Evolutionary conservation across 2,329 filamentous ascomycete genomes (phyloP), one percentile per base, ranked within the genome.

Genomic region (Beauveria asiatica): DNA sequence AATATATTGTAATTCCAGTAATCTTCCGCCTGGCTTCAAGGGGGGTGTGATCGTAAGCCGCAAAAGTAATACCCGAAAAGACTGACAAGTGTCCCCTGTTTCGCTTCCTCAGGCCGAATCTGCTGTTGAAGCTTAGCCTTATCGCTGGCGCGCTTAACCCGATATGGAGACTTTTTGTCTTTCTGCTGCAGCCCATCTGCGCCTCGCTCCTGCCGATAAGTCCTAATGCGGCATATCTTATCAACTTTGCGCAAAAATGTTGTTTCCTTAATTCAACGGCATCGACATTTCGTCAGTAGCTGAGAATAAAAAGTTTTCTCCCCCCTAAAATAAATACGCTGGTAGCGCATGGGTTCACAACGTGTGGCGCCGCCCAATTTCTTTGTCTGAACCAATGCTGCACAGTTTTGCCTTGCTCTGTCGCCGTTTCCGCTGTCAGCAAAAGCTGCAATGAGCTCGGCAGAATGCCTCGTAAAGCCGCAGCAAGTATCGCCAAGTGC

Each of bases 181-280:
- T 11, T 39, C 48, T 59, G 48, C 42, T 57, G 45, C 59, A 52
- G 59, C 45, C 59, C n/a, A 50, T 52, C 37, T 48, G 42, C 58
- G 58, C 50, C 48, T 23, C 51, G 39, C 39, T 50, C 33, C 59
- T 46, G 21, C 58, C 51, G 53, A 50, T 61, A 61, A 56, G 53
- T 61, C 59, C 59, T 42, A 61, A 61, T 54, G 59, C 59, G 59
- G 59, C 53, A 61, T 61, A 61, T 61, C 59, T 45, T 45, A 51
- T 57, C 51, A n/a, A 48, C 41, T 48, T 48, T 59, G 9, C 11
- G 25, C 33, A 59, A 59, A 59, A 59, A 25, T 42, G 44, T 61
- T 57, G 59, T 41, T 21, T 52, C 59, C 59, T 61, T 57, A 61
- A 37, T 61, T 57, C 52, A 56, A 57, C 53, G 59, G 59, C 59